phyloP scores from a whole-genome alignment of 768 basidiomycete species.

The Macrocybe gigantea region DNA sequence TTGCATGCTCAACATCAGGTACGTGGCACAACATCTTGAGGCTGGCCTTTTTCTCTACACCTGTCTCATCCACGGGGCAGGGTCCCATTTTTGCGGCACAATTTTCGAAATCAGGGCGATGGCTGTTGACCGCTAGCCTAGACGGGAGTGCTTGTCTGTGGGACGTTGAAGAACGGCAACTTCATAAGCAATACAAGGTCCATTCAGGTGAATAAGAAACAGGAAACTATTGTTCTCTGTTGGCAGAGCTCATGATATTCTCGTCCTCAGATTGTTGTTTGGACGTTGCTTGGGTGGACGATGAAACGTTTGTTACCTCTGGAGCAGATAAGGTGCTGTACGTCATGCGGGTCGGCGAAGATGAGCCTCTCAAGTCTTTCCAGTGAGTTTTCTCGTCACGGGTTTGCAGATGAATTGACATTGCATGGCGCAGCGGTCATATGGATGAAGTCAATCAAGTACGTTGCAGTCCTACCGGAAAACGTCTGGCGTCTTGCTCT shows the following conservation, averaged over 20 bases:
- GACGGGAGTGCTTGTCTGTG: conserved; percentile 77
- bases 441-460: conserved; percentile 75
- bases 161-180: conserved; percentile 58
- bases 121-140: conserved; percentile 71
- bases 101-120: conserved; percentile 69
- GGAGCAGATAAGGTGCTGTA: conserved; percentile 65
- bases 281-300: conserved; percentile 76
- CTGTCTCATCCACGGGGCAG: conserved; percentile 39
- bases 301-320: conserved; percentile 65
- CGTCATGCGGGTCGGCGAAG: conserved; percentile 49
- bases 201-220: conserved; percentile 49
- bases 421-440: conserved; percentile 50
- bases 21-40: conserved; percentile 6
- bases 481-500: conserved; percentile 72
- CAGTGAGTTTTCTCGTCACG: conserved; percentile 34
- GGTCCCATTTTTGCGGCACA: conserved; percentile 76
- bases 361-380: conserved; percentile 54
- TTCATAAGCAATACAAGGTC: conserved; percentile 57
- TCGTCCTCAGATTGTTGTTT: conserved; percentile 59
- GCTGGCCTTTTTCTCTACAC: conserved; percentile 13
- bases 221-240: conserved; percentile 3
- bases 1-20: conserved; percentile 63
- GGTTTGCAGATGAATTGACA: conserved; percentile 1
- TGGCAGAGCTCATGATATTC: neutral
- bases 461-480: conserved; percentile 59